Conservation (phyloP, 2,329 filamentous ascomycete species). For the Colletotrichum truncatum region DNA sequence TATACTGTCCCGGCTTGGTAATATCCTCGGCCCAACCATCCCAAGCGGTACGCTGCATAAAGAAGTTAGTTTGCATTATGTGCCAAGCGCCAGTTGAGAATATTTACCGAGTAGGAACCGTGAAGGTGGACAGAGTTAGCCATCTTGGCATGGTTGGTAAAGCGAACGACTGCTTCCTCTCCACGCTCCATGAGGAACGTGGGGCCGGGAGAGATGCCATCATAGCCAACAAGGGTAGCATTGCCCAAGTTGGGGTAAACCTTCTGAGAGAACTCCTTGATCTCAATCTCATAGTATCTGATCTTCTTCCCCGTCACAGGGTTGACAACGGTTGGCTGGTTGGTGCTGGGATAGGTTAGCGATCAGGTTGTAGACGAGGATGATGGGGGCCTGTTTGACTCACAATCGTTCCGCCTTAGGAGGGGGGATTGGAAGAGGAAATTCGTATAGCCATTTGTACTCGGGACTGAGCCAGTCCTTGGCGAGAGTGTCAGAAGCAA, state of each 20-base stretch:
- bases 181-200: constrained; percentile 55
- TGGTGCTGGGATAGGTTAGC: constrained; percentile 5
- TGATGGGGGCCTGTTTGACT: background rate
- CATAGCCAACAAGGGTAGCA: constrained; percentile 49
- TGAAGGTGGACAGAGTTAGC: constrained; percentile 57
- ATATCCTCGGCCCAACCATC: constrained; percentile 62
- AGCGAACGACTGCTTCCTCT: constrained; percentile 57
- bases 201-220: constrained; percentile 59
- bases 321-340: constrained; percentile 30
- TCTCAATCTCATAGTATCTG: constrained; percentile 37
- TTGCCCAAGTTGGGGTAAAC: constrained; percentile 35
- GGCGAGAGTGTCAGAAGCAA: constrained; percentile 25
- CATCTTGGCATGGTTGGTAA: constrained; percentile 52
- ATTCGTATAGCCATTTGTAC: constrained; percentile 29
- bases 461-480: constrained; percentile 27
- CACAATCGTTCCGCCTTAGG: constrained; percentile 51
- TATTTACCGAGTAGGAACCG: constrained; percentile 50
- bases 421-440: constrained; percentile 40
- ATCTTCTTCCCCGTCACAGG: constrained; percentile 44
- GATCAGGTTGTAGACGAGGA: fast-evolving
- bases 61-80: background rate
- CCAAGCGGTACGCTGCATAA: constrained; percentile 44
- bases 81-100: too few relatives aligned
- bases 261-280: constrained; percentile 34
- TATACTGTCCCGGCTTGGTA: constrained; percentile 55